Conservation (phyloP, 2,329 filamentous ascomycete genomes). For the Epicoccum sorghinum region DNA sequence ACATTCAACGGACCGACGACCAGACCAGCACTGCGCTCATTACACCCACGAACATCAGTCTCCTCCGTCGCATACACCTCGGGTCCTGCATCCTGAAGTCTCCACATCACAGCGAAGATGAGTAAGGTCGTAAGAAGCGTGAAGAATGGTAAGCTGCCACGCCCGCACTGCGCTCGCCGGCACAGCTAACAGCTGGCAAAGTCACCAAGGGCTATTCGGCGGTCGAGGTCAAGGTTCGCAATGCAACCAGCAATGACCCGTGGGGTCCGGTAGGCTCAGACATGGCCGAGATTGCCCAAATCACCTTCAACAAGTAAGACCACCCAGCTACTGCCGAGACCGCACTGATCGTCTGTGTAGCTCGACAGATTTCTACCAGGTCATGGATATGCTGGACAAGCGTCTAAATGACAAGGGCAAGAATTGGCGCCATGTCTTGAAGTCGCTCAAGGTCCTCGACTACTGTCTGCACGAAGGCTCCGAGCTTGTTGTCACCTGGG, state of each 20-base stretch:
- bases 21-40: slow-evolving; percentile 4
- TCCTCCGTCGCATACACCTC: slow-evolving; percentile 14
- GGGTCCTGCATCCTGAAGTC: not conserved
- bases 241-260: slow-evolving; percentile 91
- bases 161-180: slow-evolving; percentile 1
- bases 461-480: slow-evolving; percentile 98
- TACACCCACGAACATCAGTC: slow-evolving; percentile 9
- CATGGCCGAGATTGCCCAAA: slow-evolving; percentile 97
- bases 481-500: slow-evolving; percentile 96
- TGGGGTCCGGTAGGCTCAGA: slow-evolving; percentile 98
- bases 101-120: slow-evolving; percentile 62
- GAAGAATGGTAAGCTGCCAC: slow-evolving; percentile 58
- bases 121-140: slow-evolving; percentile 97
- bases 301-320: slow-evolving; percentile 95
- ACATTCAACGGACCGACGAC: slow-evolving; percentile 13
- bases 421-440: slow-evolving; percentile 98
- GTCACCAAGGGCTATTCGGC: slow-evolving; percentile 98
- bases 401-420: slow-evolving; percentile 98
- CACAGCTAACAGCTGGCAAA: slow-evolving; percentile 3
- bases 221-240: slow-evolving; percentile 89
- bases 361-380: slow-evolving; percentile 97
- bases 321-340: slow-evolving; percentile 5
- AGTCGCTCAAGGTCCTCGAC: slow-evolving; percentile 95
- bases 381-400: slow-evolving; percentile 99
- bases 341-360: slow-evolving; percentile 56